These are phyloP conservation scores for Glonium stellatum DNA, from an alignment of 495 filamentous ascomycete species.

Conservation along the genomic window DNA sequence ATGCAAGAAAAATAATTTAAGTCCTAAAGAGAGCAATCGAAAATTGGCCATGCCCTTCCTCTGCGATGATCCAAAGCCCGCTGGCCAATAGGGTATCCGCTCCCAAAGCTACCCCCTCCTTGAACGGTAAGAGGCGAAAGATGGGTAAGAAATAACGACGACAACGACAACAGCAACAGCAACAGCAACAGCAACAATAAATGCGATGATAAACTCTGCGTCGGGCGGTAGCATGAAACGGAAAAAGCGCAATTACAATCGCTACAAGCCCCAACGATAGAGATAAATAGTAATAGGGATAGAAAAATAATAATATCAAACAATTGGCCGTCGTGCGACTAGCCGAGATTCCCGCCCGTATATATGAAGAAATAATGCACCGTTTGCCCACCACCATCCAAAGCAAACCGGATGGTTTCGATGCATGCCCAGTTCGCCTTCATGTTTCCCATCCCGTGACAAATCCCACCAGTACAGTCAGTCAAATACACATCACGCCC, in stretches of 20 bases:
- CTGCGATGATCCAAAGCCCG: background rate
- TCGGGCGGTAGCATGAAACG: background rate
- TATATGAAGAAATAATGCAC: background rate
- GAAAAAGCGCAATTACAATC: background rate
- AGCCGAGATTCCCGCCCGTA: background rate
- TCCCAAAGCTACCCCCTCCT: background rate
- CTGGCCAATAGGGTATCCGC: background rate
- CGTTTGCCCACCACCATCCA: background rate
- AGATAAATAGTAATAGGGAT: no score
- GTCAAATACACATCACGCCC: background rate
- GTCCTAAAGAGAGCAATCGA: background rate
- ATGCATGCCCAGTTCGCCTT: constrained; percentile 7
- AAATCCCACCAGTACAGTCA: constrained; percentile 8
- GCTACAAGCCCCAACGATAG: background rate
- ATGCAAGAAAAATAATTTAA: background rate
- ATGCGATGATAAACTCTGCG: background rate
- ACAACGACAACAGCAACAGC: no score
- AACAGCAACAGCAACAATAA: no score
- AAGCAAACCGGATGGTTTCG: background rate
- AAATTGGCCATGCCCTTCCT: background rate
- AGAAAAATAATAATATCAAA: background rate
- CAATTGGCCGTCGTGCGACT: background rate
- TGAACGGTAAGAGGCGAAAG: background rate
- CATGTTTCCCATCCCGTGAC: background rate
- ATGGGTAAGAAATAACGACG: background rate